phyloP scores from a whole-genome alignment of 73 alveolate species.

The Tetrahymena thermophila region DNA sequence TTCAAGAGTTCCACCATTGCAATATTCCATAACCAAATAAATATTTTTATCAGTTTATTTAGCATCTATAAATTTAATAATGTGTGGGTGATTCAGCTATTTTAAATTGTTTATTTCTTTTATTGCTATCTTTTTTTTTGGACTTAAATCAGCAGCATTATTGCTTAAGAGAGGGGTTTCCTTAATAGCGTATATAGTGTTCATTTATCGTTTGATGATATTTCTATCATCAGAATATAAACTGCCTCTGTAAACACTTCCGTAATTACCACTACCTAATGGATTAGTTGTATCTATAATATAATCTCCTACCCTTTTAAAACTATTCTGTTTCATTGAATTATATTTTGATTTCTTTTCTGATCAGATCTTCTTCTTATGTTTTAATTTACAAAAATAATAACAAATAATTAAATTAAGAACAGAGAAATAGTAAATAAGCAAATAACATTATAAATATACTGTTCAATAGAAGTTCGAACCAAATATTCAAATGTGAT shows the following conservation, averaged over 20 bases:
- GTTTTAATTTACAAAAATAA: not conserved
- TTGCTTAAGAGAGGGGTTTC: not conserved
- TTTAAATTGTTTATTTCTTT: conserved; percentile 51
- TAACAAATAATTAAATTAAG: too few relatives aligned
- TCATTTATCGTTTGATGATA: not conserved
- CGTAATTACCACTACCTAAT: not conserved
- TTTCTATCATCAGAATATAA: not conserved
- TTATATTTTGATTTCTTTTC: not conserved
- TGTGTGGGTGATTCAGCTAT: conserved; percentile 48
- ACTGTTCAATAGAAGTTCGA: too few relatives aligned
- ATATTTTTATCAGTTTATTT: conserved; percentile 52
- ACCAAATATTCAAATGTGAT: too few relatives aligned
- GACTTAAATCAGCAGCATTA: not conserved
- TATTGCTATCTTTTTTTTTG: not conserved
- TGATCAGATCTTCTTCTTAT: not conserved
- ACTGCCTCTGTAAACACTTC: not conserved
- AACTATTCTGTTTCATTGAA: not conserved
- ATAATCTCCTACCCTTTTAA: not conserved
- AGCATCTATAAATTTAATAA: conserved; percentile 49
- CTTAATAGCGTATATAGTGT: not conserved
- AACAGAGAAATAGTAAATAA: too few relatives aligned
- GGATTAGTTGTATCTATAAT: not conserved
- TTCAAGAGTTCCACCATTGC: conserved; percentile 65
- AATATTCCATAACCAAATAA: conserved; percentile 71
- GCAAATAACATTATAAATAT: too few relatives aligned